These are phyloP conservation scores for Coemansia sp. DNA, from an alignment of 192 early-diverging fungal species.

Conservation along the genomic window DNA sequence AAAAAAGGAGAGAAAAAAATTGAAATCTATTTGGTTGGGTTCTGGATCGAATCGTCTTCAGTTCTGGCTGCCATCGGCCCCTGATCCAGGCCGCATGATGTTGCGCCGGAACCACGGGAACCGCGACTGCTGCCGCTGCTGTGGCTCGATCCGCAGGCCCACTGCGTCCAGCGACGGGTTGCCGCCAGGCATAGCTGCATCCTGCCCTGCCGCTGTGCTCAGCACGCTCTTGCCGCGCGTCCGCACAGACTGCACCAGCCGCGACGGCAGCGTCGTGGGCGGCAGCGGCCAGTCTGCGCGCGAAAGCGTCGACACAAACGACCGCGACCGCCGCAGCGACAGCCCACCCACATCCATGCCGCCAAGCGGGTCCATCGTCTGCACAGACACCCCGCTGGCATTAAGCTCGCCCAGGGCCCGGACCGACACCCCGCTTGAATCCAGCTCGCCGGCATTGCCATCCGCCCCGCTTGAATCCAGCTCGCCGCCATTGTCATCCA, in stretches of 20 bases:
- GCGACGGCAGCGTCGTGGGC: slow-evolving; percentile 15
- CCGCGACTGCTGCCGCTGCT: slow-evolving; percentile 9
- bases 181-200: too few relatives aligned
- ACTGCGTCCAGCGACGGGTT: slow-evolving; percentile 38
- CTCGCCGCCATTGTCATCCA: too few relatives aligned
- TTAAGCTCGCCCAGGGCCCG: background rate
- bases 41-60: too few relatives aligned
- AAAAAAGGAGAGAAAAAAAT: background rate
- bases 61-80: background rate
- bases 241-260: background rate
- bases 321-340: slow-evolving; percentile 23
- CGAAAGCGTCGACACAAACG: slow-evolving; percentile 37
- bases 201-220: too few relatives aligned
- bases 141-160: slow-evolving; percentile 2
- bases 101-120: slow-evolving; percentile 39
- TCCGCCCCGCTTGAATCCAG: background rate
- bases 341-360: too few relatives aligned
- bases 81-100: slow-evolving; percentile 2
- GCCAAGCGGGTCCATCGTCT: background rate
- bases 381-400: background rate
- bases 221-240: too few relatives aligned
- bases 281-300: slow-evolving; percentile 44
- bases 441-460: background rate
- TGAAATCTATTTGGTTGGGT: background rate
- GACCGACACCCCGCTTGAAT: background rate